Conservation (phyloP, 345 rosid genomes). For the Leavenworthia alabamica region DNA sequence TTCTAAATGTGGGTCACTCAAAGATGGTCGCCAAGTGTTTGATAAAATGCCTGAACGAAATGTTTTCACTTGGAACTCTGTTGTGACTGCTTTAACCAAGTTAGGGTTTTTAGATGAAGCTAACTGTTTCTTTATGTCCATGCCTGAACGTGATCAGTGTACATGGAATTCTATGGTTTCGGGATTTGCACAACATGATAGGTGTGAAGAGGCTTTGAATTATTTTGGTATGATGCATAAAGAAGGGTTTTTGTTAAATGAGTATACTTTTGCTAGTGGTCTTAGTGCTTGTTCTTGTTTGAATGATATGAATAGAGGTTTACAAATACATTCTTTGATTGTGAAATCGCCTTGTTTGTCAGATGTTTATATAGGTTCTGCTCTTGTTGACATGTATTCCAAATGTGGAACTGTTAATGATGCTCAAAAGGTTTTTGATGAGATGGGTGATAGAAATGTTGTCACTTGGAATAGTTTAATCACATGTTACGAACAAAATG, state of each 20-base stretch:
- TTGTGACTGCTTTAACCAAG: constrained; percentile 45
- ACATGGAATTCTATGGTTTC: constrained; percentile 78
- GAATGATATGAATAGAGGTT: constrained; percentile 41
- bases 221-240: constrained; percentile 56
- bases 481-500: constrained; percentile 82
- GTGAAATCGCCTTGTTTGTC: constrained; percentile 36
- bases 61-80: constrained; percentile 61
- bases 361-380: constrained; percentile 69
- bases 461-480: constrained; percentile 94
- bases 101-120: constrained; percentile 57
- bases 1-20: constrained; percentile 47
- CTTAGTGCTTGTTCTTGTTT: constrained; percentile 66
- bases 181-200: constrained; percentile 62
- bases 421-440: constrained; percentile 56
- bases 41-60: constrained; percentile 60
- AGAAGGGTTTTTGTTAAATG: constrained; percentile 44
- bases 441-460: constrained; percentile 49
- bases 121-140: constrained; percentile 34
- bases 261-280: constrained; percentile 59
- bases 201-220: constrained; percentile 48
- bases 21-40: constrained; percentile 55
- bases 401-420: constrained; percentile 55
- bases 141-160: constrained; percentile 67
- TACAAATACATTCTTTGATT: constrained; percentile 67
- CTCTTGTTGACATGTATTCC: constrained; percentile 77